Evolutionary conservation across 805 yeast genomes (phyloP).

Genomic region (Pichia exigua): DNA sequence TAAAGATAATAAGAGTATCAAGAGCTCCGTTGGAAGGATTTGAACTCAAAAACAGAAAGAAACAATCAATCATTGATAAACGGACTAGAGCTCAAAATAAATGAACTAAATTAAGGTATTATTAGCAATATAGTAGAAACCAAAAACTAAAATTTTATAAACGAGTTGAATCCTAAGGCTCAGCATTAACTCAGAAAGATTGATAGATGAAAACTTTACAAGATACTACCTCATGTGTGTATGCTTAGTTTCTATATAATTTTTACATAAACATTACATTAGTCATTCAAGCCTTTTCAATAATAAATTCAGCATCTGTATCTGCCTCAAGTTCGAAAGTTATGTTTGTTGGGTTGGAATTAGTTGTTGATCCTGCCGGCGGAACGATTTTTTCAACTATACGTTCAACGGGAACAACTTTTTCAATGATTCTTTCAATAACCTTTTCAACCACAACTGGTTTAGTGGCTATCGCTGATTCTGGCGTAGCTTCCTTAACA

Average conservation of each 20-base stretch:
- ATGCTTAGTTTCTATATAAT: not conserved
- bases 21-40: too few relatives aligned
- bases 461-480: not conserved
- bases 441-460: constrained; percentile 7
- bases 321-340: constrained; percentile 24
- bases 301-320: constrained; percentile 27
- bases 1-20: too few relatives aligned
- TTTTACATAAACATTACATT: not conserved
- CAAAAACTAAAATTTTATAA: too few relatives aligned
- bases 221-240: too few relatives aligned
- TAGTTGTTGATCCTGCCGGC: not conserved
- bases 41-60: too few relatives aligned
- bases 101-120: too few relatives aligned
- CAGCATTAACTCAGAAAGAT: too few relatives aligned
- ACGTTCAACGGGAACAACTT: constrained; percentile 10
- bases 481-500: not conserved
- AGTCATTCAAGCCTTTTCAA: constrained; percentile 20
- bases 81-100: too few relatives aligned
- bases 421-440: constrained; percentile 10
- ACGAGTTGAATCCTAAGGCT: too few relatives aligned
- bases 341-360: constrained; percentile 16
- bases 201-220: too few relatives aligned
- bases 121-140: too few relatives aligned
- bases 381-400: constrained; percentile 5
- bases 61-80: too few relatives aligned